Conservation (phyloP, 352 stramenopile genomes). For the Globisporangium heterothallicum region DNA sequence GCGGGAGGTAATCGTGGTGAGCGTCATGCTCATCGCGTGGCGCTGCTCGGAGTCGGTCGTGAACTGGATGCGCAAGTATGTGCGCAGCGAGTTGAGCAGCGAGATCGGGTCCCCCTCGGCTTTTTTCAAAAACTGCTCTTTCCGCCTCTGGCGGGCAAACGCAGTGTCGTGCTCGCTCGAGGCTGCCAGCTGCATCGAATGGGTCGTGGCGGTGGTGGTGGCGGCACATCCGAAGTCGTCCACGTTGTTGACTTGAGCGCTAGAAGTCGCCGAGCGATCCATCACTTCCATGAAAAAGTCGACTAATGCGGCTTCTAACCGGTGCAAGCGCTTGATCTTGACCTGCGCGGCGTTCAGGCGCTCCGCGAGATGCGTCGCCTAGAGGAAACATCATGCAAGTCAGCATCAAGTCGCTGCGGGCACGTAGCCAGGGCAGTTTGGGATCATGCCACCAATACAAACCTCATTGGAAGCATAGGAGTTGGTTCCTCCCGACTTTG, state of each 20-base stretch:
- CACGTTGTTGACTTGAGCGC: background rate
- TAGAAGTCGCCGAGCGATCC: slow-evolving; percentile 18
- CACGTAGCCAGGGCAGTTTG: too few species aligned
- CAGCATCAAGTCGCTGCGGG: background rate
- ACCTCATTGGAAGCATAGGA: too few species aligned
- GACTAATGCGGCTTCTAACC: slow-evolving; percentile 56
- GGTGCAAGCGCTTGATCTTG: slow-evolving; percentile 56
- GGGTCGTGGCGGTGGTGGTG: slow-evolving; percentile 4
- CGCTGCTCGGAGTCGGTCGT: slow-evolving; percentile 37
- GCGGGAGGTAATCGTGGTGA: slow-evolving; percentile 20
- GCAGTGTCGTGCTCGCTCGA: slow-evolving; percentile 23
- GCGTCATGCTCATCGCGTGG: slow-evolving; percentile 15
- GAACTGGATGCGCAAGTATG: slow-evolving; percentile 62
- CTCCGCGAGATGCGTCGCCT: slow-evolving; percentile 61
- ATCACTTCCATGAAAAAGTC: slow-evolving; percentile 76
- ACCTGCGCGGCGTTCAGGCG: slow-evolving; percentile 56
- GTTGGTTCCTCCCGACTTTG: too few species aligned
- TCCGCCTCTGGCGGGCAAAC: slow-evolving; percentile 41
- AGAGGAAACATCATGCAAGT: background rate
- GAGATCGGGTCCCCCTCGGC: slow-evolving; percentile 61
- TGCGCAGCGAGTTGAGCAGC: slow-evolving; percentile 62
- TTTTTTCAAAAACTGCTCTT: slow-evolving; percentile 51
- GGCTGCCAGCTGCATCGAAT: background rate
- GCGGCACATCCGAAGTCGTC: background rate
- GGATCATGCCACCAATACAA: background rate